phyloP scores from a whole-genome alignment of 1,284 basidiomycete species.

The Lentinula novae-zelandiae region DNA sequence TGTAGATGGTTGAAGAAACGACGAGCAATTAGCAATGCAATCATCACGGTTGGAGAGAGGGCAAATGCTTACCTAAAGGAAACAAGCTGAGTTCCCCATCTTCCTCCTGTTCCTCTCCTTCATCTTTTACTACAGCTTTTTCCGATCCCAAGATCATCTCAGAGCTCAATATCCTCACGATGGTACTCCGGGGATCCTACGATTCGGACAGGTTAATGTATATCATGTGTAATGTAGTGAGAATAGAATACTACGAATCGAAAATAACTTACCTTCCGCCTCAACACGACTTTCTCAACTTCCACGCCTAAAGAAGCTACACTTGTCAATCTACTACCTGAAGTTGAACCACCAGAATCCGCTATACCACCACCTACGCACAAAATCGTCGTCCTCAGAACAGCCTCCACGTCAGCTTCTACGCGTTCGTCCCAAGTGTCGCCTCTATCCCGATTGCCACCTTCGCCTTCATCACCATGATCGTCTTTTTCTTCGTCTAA shows the following conservation, averaged over 20 bases:
- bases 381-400: slow-evolving; percentile 46
- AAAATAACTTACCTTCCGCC: slow-evolving; percentile 39
- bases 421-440: background rate
- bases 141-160: slow-evolving; percentile 27
- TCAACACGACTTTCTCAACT: slow-evolving; percentile 46
- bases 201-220: background rate
- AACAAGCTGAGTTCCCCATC: slow-evolving; percentile 26
- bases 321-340: background rate
- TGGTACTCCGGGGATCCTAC: slow-evolving; percentile 34
- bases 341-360: background rate
- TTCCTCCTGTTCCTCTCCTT: background rate
- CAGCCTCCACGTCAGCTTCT: background rate
- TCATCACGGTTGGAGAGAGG: no score
- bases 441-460: background rate
- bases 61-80: slow-evolving; percentile 32
- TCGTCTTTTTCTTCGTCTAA: slow-evolving; percentile 47
- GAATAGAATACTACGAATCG: no score
- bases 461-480: slow-evolving; percentile 36
- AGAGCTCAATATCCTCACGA: slow-evolving; percentile 43
- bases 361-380: slow-evolving; percentile 33
- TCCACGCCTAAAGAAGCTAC: slow-evolving; percentile 41
- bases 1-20: background rate
- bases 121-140: no score
- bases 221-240: background rate
- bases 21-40: background rate